Evolutionary conservation across 2,329 filamentous ascomycete genomes (phyloP), one percentile per base, ranked within the genome.

Genomic region (Talaromyces pinophilus): DNA sequence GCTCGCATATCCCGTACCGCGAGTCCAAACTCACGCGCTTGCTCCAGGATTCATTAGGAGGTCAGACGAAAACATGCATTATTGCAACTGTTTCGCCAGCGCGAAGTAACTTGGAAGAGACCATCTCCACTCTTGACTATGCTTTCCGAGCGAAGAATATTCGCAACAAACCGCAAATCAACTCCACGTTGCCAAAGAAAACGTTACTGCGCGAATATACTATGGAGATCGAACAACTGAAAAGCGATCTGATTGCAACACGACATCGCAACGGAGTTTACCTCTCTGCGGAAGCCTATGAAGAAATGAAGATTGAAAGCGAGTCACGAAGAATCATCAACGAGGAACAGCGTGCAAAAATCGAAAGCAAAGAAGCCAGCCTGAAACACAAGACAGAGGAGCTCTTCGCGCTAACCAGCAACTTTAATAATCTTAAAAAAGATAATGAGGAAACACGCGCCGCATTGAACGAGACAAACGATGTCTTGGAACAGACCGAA

Each of bases 131-230:
- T 0, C 85, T 99, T 1, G 95, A 99, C 77, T 99, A 99, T 75
- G 96, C 95, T 11, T 98, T 98, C 80, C 88, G 95, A 57, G 95
- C 95, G 17, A 99, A 99, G 83, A 98, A 99, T 72, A 99, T 99
- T 73, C 91, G 92, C 60, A 99, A 99, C 79, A 97, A 97, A 79
- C 96, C 95, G 0, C 95, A 99, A 75, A 85, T 96, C 72, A 99
- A 98, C 78, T 91, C 92, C 59, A 87, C 92, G 74, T 88, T 98
- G 70, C 93, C 92, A 69, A 99, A 98, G 80, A 96, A 95, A 80
- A 97, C 92, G 2, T 80, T 99, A 13, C 84, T 99, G 11, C 90
- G 87, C 67, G 95, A 99, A 70, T 97, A 97, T 70, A 95, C 94
- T 0, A 83, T 85, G 28, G 95, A 99, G 75, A 97, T 99, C 62